Evolutionary conservation across 805 yeast genomes (phyloP).

Genomic region (Ascoidea tarda): DNA sequence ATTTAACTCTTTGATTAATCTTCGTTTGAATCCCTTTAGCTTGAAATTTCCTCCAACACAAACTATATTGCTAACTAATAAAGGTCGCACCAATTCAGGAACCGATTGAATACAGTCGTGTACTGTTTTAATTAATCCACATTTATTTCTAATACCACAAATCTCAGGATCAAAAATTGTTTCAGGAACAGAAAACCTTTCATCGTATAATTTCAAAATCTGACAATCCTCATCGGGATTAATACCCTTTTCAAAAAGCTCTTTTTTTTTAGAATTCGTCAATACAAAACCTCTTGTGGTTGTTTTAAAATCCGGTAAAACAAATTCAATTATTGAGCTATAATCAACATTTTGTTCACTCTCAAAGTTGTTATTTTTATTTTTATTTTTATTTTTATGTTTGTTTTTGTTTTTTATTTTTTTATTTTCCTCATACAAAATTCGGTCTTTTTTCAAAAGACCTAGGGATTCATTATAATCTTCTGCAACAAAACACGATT

Average conservation of each 20-base stretch:
- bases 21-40: constrained; percentile 47
- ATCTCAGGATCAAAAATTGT: constrained; percentile 75
- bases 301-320: constrained; percentile 78
- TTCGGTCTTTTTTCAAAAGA: constrained; percentile 17
- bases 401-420: constrained; percentile 11
- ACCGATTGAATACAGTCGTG: constrained; percentile 53
- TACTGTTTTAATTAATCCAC: constrained; percentile 63
- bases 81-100: constrained; percentile 63
- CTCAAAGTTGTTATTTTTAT: too few species aligned
- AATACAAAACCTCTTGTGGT: constrained; percentile 63
- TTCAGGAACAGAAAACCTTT: constrained; percentile 82
- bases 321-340: constrained; percentile 45
- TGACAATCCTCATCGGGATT: constrained; percentile 32
- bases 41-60: constrained; percentile 75
- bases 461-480: constrained; percentile 39
- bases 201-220: constrained; percentile 59
- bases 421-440: constrained; percentile 13
- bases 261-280: constrained; percentile 12
- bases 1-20: constrained; percentile 49
- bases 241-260: constrained; percentile 17
- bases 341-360: constrained; percentile 3
- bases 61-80: constrained; percentile 66
- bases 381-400: too few species aligned
- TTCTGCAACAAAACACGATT: constrained; percentile 51
- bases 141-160: constrained; percentile 54